Percentiles rank a stretch among this genome's conserved stretches.
phyloP scores from a whole-genome alignment of 2,329 filamentous ascomycete species.

The Cercospora brassicicola region DNA sequence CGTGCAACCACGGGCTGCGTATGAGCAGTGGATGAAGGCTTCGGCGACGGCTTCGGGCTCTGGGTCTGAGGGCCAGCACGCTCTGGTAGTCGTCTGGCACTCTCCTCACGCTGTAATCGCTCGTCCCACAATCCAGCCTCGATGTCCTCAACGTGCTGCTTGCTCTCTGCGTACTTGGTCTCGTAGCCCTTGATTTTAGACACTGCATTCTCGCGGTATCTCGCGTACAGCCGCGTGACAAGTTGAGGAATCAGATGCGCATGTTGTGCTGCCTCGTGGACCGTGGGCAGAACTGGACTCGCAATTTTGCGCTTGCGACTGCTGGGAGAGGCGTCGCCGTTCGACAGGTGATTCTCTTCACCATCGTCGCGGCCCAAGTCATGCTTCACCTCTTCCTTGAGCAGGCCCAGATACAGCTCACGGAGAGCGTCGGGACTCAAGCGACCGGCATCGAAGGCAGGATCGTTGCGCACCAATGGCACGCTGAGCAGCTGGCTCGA shows the following conservation, averaged over 20 bases:
- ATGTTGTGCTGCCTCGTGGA: conserved; percentile 67
- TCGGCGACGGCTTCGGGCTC: conserved; percentile 30
- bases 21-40: conserved; percentile 30
- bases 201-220: conserved; percentile 71
- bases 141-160: conserved; percentile 66
- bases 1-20: conserved; percentile 22
- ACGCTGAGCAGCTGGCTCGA: conserved; percentile 75
- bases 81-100: conserved; percentile 11
- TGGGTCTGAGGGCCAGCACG: conserved; percentile 16
- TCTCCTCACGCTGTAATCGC: conserved; percentile 30
- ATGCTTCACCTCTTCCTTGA: conserved; percentile 68
- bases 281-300: conserved; percentile 62
- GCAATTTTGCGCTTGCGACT: conserved; percentile 74
- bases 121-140: conserved; percentile 61
- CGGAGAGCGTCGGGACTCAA: conserved; percentile 76
- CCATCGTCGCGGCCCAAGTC: conserved; percentile 37
- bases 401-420: conserved; percentile 71
- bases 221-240: conserved; percentile 70
- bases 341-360: conserved; percentile 34
- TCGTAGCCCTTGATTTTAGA: conserved; percentile 74
- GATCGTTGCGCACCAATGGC: conserved; percentile 67
- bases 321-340: conserved; percentile 51
- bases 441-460: conserved; percentile 70
- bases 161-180: conserved; percentile 59
- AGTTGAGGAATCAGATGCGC: conserved; percentile 67